Conservation (phyloP, 768 basidiomycete genomes). For the Sarcomyxa edulis region DNA sequence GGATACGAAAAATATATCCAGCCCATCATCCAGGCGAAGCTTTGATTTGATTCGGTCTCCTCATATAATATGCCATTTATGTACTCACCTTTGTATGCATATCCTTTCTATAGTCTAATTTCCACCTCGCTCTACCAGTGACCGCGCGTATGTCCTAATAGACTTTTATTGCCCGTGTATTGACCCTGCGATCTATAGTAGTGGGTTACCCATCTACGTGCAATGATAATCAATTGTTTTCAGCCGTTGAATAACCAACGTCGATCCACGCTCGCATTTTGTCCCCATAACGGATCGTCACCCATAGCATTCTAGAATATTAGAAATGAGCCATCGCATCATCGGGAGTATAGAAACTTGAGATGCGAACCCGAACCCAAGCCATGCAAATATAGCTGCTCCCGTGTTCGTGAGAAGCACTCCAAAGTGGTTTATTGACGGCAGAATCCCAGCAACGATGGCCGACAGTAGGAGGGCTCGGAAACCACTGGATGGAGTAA, state of each 20-base stretch:
- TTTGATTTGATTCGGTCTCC: too few relatives aligned
- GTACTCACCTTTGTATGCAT: too few relatives aligned
- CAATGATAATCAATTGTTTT: conserved; percentile 33
- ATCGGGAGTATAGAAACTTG: conserved; percentile 3
- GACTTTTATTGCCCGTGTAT: too few relatives aligned
- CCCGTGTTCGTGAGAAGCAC: conserved; percentile 43
- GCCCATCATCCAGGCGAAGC: too few relatives aligned
- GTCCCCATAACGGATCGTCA: conserved; percentile 55
- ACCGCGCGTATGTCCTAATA: too few relatives aligned
- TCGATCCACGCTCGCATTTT: conserved; percentile 53
- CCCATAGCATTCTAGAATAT: conserved; percentile 42
- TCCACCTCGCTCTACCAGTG: too few relatives aligned
- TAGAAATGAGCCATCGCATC: neutral
- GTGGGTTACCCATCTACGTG: too few relatives aligned
- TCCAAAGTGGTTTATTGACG: conserved; percentile 49
- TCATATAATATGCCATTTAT: too few relatives aligned
- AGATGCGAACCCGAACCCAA: conserved; percentile 45
- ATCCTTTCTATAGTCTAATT: too few relatives aligned
- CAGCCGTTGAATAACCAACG: conserved; percentile 45
- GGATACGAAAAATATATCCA: too few relatives aligned
- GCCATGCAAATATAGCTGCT: conserved; percentile 39
- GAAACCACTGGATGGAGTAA: conserved; percentile 42
- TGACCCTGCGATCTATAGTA: too few relatives aligned
- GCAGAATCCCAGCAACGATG: conserved; percentile 41
- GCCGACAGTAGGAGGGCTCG: conserved; percentile 39